These are phyloP conservation scores for Botryobasidium botryosum DNA, from an alignment of 768 basidiomycete genomes.

Conservation along the genomic window DNA sequence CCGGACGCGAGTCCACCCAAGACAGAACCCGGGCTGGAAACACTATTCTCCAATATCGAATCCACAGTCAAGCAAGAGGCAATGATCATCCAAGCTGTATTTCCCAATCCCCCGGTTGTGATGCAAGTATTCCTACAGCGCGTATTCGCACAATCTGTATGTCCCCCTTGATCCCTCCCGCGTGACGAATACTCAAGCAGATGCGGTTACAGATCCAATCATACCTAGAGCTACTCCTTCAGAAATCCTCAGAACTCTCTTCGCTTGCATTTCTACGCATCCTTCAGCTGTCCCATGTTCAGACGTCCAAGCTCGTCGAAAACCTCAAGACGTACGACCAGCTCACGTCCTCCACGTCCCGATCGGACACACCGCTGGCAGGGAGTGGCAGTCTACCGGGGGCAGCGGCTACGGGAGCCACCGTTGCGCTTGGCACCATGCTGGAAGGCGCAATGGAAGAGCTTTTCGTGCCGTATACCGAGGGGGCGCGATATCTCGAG, in stretches of 20 bases:
- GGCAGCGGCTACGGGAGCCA: constrained; percentile 18
- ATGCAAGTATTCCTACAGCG: constrained; percentile 97
- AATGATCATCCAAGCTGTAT: constrained; percentile 96
- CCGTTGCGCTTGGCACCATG: constrained; percentile 58
- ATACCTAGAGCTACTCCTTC: constrained; percentile 81
- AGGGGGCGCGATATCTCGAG: constrained; percentile 83
- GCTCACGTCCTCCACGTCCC: constrained; percentile 27
- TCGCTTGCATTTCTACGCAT: constrained; percentile 84
- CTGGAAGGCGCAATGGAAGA: constrained; percentile 95
- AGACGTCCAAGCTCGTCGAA: constrained; percentile 64
- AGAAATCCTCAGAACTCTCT: constrained; percentile 54
- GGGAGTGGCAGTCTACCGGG: not conserved
- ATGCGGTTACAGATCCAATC: constrained; percentile 66
- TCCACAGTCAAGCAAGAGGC: constrained; percentile 87
- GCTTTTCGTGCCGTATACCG: constrained; percentile 84
- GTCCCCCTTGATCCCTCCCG: constrained; percentile 18
- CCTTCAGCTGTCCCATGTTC: constrained; percentile 70
- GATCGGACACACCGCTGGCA: not conserved
- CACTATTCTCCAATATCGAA: constrained; percentile 74
- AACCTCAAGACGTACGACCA: constrained; percentile 86
- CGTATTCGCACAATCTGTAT: constrained; percentile 91
- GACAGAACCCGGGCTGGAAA: constrained; percentile 58
- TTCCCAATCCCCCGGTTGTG: constrained; percentile 88
- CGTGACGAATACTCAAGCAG: not conserved
- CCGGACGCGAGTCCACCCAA: constrained; percentile 64